phyloP scores from a whole-genome alignment of 768 basidiomycete species.

The Auricularia sp. region DNA sequence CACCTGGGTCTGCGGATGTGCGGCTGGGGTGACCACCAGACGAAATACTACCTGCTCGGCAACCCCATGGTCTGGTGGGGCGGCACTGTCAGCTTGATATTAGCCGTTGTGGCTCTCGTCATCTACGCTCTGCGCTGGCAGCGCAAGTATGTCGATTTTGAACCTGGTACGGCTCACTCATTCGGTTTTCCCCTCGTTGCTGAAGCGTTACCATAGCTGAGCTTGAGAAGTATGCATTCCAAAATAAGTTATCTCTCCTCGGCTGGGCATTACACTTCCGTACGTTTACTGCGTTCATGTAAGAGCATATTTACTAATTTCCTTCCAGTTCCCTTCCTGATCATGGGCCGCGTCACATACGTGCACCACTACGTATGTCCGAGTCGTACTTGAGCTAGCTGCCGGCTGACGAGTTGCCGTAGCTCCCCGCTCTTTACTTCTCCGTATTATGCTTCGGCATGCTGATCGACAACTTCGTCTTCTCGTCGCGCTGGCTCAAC shows the following conservation, averaged over 20 bases:
- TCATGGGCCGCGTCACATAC: slow-evolving; percentile 97
- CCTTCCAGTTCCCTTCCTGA: slow-evolving; percentile 76
- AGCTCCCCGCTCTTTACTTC: slow-evolving; percentile 97
- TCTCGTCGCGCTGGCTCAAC: slow-evolving; percentile 57
- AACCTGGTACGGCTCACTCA: slow-evolving; percentile 45
- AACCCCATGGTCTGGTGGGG: slow-evolving; percentile 94
- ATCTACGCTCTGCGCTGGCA: slow-evolving; percentile 76
- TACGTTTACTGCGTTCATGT: slow-evolving; percentile 27
- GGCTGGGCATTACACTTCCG: slow-evolving; percentile 91
- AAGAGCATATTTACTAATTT: background rate
- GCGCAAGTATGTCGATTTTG: slow-evolving; percentile 86
- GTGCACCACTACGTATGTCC: slow-evolving; percentile 85
- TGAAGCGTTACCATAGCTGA: slow-evolving; percentile 39
- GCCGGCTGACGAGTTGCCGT: background rate
- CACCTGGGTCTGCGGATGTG: slow-evolving; percentile 92
- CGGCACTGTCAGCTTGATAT: slow-evolving; percentile 52
- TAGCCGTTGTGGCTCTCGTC: slow-evolving; percentile 40
- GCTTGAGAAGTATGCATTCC: slow-evolving; percentile 92
- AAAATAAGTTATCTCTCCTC: slow-evolving; percentile 79
- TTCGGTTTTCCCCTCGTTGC: background rate
- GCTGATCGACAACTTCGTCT: slow-evolving; percentile 86
- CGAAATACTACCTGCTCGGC: slow-evolving; percentile 89
- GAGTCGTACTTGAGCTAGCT: background rate
- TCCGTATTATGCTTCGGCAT: slow-evolving; percentile 86
- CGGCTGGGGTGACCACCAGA: slow-evolving; percentile 80